Percentiles rank a stretch among this genome's conserved stretches.
phyloP scores from a whole-genome alignment of 1,284 basidiomycete species.

The Pseudozyma pruni region DNA sequence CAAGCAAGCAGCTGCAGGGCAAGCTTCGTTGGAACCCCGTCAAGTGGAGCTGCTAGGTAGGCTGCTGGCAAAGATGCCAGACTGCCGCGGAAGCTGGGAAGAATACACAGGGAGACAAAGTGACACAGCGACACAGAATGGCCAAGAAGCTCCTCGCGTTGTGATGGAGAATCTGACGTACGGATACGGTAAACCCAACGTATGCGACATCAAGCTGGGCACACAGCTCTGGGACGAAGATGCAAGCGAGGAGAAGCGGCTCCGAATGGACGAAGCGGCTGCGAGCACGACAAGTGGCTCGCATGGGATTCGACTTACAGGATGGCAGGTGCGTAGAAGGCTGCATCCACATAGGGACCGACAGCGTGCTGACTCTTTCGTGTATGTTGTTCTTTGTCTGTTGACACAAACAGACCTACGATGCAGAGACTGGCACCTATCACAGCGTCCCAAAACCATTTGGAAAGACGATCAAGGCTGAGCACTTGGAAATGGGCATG shows the following conservation, averaged over 20 bases:
- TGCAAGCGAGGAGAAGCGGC: conserved; percentile 80
- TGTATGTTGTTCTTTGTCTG: neutral
- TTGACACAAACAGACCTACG: conserved; percentile 9
- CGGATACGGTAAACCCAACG: conserved; percentile 80
- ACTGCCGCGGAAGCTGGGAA: conserved; percentile 34
- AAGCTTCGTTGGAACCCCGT: neutral
- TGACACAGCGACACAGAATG: conserved; percentile 38
- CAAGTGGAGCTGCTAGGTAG: conserved; percentile 18
- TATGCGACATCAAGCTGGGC: conserved; percentile 92
- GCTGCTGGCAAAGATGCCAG: conserved; percentile 42
- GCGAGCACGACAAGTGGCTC: conserved; percentile 77
- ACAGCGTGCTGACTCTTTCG: neutral
- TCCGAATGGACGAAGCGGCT: conserved; percentile 80
- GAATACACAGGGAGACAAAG: conserved; percentile 10
- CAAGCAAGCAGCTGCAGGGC: conserved; percentile 67
- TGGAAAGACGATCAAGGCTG: conserved; percentile 78
- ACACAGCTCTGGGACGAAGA: conserved; percentile 80
- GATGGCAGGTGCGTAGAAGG: conserved; percentile 86
- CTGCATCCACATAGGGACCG: neutral
- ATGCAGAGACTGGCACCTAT: conserved; percentile 70
- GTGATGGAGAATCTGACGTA: conserved; percentile 86
- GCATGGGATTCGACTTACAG: conserved; percentile 84
- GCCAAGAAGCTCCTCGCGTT: conserved; percentile 70
- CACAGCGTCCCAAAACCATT: conserved; percentile 78
- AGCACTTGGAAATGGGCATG: conserved; percentile 79